Conservation (phyloP, 805 yeast species). For the Saccharomycopsis sp. region DNA sequence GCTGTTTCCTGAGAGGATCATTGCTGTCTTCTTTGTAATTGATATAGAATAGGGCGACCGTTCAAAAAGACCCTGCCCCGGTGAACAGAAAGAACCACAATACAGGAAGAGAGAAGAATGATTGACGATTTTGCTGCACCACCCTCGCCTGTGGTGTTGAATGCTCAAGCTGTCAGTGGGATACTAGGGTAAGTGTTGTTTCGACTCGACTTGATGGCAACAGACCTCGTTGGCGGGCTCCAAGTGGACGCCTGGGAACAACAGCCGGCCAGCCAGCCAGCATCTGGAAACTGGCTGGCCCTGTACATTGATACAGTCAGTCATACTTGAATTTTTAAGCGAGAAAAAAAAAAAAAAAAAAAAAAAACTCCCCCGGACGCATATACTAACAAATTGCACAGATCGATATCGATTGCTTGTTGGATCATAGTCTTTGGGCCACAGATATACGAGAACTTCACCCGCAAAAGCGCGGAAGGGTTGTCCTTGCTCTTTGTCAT, state of each 20-base stretch:
- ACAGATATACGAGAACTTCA: conserved; percentile 86
- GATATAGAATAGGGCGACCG: too few species aligned
- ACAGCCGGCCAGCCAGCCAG: too few species aligned
- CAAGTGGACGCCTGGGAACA: too few species aligned
- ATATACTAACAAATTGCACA: conserved; percentile 21
- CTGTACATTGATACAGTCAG: too few species aligned
- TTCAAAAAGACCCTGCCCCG: neutral
- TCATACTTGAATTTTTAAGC: too few species aligned
- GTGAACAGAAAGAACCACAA: too few species aligned
- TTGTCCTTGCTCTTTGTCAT: conserved; percentile 77
- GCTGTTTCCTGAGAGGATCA: too few species aligned
- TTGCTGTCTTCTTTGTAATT: neutral
- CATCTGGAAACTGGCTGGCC: too few species aligned
- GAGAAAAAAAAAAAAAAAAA: too few species aligned
- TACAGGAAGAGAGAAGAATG: neutral
- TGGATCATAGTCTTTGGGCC: conserved; percentile 98
- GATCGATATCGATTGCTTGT: conserved; percentile 88
- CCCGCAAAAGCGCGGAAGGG: conserved; percentile 82
- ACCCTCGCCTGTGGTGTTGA: conserved; percentile 56
- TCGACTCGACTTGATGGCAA: neutral
- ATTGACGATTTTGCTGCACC: conserved; percentile 34
- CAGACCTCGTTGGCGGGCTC: too few species aligned
- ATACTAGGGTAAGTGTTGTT: conserved; percentile 42
- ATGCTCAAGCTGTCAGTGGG: conserved; percentile 67
- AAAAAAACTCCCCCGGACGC: neutral